These are phyloP conservation scores for Aspergillus costaricaensis DNA, from an alignment of 2,329 filamentous ascomycete species.

Conservation along the genomic window DNA sequence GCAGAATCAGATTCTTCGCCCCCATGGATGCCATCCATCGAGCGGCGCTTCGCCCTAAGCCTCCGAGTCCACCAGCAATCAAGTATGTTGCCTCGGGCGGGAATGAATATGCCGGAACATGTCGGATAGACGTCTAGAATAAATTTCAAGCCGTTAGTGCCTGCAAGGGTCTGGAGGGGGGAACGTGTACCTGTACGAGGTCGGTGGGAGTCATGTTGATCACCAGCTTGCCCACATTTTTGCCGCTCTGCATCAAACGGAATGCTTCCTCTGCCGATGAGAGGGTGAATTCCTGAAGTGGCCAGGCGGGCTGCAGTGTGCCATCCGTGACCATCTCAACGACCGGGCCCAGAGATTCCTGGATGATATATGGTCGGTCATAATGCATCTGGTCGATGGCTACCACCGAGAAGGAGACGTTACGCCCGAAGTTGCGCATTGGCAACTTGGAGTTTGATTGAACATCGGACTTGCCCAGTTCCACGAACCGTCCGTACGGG, in stretches of 20 bases:
- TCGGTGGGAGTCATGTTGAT: background rate
- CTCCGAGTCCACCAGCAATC: slow-evolving; percentile 21
- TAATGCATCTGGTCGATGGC: background rate
- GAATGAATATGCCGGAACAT: slow-evolving; percentile 13
- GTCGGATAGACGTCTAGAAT: slow-evolving; percentile 13
- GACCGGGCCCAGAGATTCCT: slow-evolving; percentile 15
- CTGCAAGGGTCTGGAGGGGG: too few relatives aligned
- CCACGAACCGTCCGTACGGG: slow-evolving; percentile 29
- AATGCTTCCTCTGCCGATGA: slow-evolving; percentile 28
- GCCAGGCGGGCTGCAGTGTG: slow-evolving; percentile 7
- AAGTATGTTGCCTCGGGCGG: slow-evolving; percentile 16
- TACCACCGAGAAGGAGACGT: slow-evolving; percentile 14
- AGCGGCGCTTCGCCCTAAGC: slow-evolving; percentile 16
- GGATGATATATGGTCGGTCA: background rate
- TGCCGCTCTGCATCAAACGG: slow-evolving; percentile 34
- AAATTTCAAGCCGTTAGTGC: too few relatives aligned
- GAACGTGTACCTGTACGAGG: background rate
- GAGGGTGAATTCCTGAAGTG: slow-evolving; percentile 8
- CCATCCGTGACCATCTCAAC: slow-evolving; percentile 2
- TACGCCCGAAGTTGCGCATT: slow-evolving; percentile 18
- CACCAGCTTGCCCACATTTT: slow-evolving; percentile 45
- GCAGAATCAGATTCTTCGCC: slow-evolving; percentile 13
- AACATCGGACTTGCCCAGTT: slow-evolving; percentile 16
- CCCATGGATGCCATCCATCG: slow-evolving; percentile 14
- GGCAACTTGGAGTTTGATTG: background rate